Evolutionary conservation across 2,329 filamentous ascomycete species (phyloP).

Genomic region (Curvularia lunata): DNA sequence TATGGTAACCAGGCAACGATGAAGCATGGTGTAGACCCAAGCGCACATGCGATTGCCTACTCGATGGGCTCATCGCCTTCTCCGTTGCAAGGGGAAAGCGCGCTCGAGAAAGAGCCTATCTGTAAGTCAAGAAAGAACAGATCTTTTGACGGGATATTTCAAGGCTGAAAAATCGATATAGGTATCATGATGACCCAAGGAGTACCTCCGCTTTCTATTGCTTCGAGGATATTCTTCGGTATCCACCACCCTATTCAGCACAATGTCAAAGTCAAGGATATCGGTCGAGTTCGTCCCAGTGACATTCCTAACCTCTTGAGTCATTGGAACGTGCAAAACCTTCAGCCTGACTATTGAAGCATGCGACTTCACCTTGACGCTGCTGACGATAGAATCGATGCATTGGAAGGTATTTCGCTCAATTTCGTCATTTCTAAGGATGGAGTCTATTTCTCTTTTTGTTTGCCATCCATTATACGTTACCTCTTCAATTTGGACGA

Average conservation of each 20-base stretch:
- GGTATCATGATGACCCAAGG: conserved; percentile 25
- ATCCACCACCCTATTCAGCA: conserved; percentile 53
- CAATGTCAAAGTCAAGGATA: conserved; percentile 51
- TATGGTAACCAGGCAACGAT: conserved; percentile 13
- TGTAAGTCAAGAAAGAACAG: conserved; percentile 7
- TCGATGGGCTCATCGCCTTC: conserved; percentile 16
- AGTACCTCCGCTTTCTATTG: conserved; percentile 1
- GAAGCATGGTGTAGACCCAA: conserved; percentile 14
- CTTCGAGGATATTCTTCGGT: conserved; percentile 36
- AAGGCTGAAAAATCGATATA: neutral
- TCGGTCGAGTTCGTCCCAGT: conserved; percentile 42
- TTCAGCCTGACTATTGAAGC: neutral
- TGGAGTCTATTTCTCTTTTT: neutral
- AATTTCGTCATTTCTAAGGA: neutral
- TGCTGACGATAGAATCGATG: neutral
- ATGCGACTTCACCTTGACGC: neutral
- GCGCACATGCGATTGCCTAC: conserved; percentile 50
- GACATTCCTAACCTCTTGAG: conserved; percentile 25
- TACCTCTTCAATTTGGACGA: neutral
- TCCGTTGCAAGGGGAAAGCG: conserved; percentile 30
- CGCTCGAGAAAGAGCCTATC: conserved; percentile 47
- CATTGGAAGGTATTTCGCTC: neutral
- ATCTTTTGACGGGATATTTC: neutral
- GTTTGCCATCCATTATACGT: neutral
- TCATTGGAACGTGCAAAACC: conserved; percentile 22